Evolutionary conservation across 345 rosid genomes (phyloP).

Genomic region (Salix udensis): DNA sequence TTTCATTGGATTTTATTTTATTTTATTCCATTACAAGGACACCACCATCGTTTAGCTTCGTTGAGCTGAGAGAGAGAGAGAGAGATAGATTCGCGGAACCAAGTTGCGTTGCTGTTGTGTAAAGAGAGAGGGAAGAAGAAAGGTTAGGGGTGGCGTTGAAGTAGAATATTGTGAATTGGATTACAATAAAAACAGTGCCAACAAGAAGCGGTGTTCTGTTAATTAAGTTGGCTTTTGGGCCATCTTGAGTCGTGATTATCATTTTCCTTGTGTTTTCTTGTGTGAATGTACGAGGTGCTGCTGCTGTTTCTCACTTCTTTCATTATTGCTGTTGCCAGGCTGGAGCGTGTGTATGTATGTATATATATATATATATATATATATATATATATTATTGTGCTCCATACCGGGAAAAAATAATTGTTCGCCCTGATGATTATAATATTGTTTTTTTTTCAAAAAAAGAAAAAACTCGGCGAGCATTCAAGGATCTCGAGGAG

Average conservation of each 20-base stretch:
- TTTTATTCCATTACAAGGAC: not conserved
- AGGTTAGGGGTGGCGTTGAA: constrained; percentile 40
- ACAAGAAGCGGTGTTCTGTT: not conserved
- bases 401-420: no score
- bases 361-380: no score
- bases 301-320: not conserved
- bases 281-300: not conserved
- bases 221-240: not conserved
- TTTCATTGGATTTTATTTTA: constrained; percentile 3
- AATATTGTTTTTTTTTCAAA: no score
- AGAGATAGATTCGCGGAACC: constrained; percentile 32
- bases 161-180: constrained; percentile 42
- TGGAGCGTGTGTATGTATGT: no score
- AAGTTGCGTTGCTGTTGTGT: not conserved
- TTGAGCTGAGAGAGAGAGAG: constrained; percentile 2
- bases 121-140: not conserved
- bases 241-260: not conserved
- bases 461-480: no score
- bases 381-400: no score
- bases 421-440: no score
- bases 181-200: constrained; percentile 1
- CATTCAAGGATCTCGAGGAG: not conserved
- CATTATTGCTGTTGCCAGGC: no score
- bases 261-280: not conserved
- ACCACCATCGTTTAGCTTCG: not conserved